phyloP scores from a whole-genome alignment of 176 grass and related monocot genomes.

The Alopecurus myosuroides region DNA sequence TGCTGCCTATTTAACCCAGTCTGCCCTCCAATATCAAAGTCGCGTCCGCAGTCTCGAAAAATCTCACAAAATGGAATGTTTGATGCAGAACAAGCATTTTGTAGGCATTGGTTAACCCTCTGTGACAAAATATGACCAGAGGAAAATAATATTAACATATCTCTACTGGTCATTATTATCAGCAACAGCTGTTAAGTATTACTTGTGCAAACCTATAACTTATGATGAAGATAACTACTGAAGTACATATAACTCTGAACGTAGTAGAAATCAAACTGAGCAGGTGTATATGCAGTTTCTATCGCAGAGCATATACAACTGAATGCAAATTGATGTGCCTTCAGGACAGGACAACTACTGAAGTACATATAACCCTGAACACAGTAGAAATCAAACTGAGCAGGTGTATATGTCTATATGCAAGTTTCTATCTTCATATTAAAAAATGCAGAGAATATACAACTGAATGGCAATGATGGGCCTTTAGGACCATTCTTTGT shows the following conservation, averaged over 20 bases:
- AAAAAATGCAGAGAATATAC: not conserved
- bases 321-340: constrained; percentile 8
- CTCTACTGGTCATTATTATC: not conserved
- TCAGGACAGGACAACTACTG: not conserved
- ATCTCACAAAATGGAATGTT: constrained; percentile 30
- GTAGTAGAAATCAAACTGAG: not conserved
- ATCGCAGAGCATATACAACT: not conserved
- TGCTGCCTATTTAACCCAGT: constrained; percentile 16
- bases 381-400: not conserved
- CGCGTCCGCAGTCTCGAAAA: constrained; percentile 72
- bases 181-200: not conserved
- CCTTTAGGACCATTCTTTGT: not conserved
- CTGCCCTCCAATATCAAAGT: not conserved
- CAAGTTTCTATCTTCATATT: not conserved
- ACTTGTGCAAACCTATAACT: not conserved
- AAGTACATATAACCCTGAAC: not conserved
- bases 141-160: not conserved
- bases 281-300: not conserved
- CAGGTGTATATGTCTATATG: not conserved
- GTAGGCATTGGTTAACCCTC: constrained; percentile 94
- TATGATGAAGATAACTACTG: not conserved
- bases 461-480: constrained; percentile 11
- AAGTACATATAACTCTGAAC: not conserved
- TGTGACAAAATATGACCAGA: constrained; percentile 37
- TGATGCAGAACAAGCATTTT: constrained; percentile 47